Evolutionary conservation across 495 filamentous ascomycete species (phyloP).

Genomic region (Penicillium arizonense): DNA sequence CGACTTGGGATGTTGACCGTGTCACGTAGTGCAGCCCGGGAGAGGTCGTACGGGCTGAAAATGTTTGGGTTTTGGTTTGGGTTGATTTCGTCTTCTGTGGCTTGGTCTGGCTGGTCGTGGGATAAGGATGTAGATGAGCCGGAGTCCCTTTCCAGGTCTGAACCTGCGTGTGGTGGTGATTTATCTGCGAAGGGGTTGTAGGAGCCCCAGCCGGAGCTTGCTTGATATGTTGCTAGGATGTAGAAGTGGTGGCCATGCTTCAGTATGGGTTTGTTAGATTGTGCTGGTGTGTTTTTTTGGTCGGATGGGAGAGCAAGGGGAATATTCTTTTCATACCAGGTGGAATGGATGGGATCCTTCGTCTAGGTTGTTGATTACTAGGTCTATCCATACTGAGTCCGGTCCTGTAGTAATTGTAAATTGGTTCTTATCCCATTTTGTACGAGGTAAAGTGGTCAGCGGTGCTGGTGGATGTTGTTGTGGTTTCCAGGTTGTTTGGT

Average conservation of each 20-base stretch:
- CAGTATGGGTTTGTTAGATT: slow-evolving; percentile 47
- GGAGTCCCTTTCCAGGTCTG: background rate
- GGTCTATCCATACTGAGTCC: slow-evolving; percentile 39
- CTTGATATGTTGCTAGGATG: slow-evolving; percentile 50
- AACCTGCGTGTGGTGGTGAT: slow-evolving; percentile 20
- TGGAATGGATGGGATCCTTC: slow-evolving; percentile 52
- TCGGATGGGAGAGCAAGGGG: background rate
- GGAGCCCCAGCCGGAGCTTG: slow-evolving; percentile 37
- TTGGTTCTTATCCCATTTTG: slow-evolving; percentile 43
- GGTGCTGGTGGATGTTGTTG: slow-evolving; percentile 32
- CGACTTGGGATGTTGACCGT: slow-evolving; percentile 56
- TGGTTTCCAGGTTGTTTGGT: slow-evolving; percentile 45
- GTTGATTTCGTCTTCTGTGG: background rate
- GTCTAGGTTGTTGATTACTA: slow-evolving; percentile 54
- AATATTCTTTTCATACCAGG: slow-evolving; percentile 27
- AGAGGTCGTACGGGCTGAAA: slow-evolving; percentile 36
- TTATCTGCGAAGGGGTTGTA: slow-evolving; percentile 46
- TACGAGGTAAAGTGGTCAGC: slow-evolving; percentile 27
- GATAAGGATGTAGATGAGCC: background rate
- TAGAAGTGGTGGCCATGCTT: slow-evolving; percentile 86
- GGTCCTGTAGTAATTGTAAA: slow-evolving; percentile 30
- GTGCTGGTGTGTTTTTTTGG: background rate
- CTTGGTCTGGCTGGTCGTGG: background rate
- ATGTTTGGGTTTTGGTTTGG: background rate
- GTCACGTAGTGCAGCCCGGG: slow-evolving; percentile 44